Evolutionary conservation across 2,329 filamentous ascomycete species (phyloP).

Genomic region (Teratosphaeria destructans): DNA sequence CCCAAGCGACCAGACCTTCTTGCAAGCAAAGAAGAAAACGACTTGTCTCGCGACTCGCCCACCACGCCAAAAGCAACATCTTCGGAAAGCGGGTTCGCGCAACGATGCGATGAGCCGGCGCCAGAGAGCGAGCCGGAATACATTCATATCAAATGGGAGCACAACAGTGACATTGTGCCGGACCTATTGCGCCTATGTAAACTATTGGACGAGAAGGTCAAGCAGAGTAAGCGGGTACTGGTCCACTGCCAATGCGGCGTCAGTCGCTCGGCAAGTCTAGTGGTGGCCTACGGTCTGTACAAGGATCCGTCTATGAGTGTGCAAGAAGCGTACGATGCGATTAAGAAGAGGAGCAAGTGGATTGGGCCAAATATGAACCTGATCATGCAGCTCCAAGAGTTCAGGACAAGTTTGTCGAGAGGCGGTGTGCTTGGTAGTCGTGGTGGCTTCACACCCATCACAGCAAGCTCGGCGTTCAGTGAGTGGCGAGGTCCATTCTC

Average conservation of each 20-base stretch:
- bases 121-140: slow-evolving; percentile 58
- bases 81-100: slow-evolving; percentile 17
- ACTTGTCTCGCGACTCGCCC: slow-evolving; percentile 25
- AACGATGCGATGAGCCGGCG: slow-evolving; percentile 17
- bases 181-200: slow-evolving; percentile 68
- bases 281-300: slow-evolving; percentile 77
- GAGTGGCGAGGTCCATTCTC: slow-evolving; percentile 23
- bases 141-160: slow-evolving; percentile 79
- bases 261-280: slow-evolving; percentile 72
- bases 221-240: slow-evolving; percentile 65
- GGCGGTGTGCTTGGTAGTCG: slow-evolving; percentile 25
- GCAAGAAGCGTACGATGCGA: slow-evolving; percentile 72
- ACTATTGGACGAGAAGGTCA: slow-evolving; percentile 61
- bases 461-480: slow-evolving; percentile 22
- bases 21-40: background rate
- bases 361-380: slow-evolving; percentile 88
- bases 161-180: slow-evolving; percentile 74
- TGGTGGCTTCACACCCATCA: slow-evolving; percentile 23
- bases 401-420: slow-evolving; percentile 41
- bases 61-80: slow-evolving; percentile 47
- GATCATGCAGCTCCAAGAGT: slow-evolving; percentile 81
- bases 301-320: slow-evolving; percentile 66
- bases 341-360: slow-evolving; percentile 73
- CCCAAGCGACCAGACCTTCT: slow-evolving; percentile 12
- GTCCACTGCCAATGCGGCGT: slow-evolving; percentile 81